Base-by-base conservation (phyloP, 2,329 filamentous ascomycete species). In the Cladophialophora chaetospira region DNA sequence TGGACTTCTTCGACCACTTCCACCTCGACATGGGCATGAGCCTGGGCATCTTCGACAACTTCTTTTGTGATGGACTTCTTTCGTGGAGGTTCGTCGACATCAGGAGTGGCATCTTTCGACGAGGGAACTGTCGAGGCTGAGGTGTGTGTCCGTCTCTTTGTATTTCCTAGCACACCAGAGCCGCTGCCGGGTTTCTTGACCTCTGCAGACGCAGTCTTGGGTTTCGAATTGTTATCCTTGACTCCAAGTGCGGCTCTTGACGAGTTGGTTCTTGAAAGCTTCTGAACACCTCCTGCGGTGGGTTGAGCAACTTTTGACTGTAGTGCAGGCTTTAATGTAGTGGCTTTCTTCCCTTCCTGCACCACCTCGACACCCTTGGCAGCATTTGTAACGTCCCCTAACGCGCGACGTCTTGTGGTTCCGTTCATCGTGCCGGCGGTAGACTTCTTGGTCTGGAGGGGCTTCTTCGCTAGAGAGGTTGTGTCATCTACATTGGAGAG, bases 361-460 rank as follows among this genome's bases (percentile, higher is more conserved):
- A 63, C 67, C 52, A 89, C 88, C 45, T 82, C 82, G 74, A 73
- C 73, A 13, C 65, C 65, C 62, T 97, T 97, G 67, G 85, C 85
- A 63, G 96, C 88, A 77, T 99, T 99, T 83, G 91, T 97, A 66
- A 97, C 88, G 78, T 99, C 94, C 57, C 89, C 91, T 33, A 99
- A 82, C 67, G 88, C 84, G 70, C 94, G 90, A 78, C 89, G 94
- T 70, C 88, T 83, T 59, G 79, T 79, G 45, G 79, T 73, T 67
- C 79, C 75, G 61, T 71, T 75, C 60, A 75, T 71, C 46, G 79
- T 73, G 65, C 75, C 79, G 46, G 77, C 72, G 25, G 79, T 75
- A 13, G 85, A 75, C 73, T 87, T 90, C 77, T 91, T 92, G 47
- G 85, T 79, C 73, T 88, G 87, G 49, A 90, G 74, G 25, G 84